Base-by-base conservation (phyloP, 306 rosid genomes). In the Cercis canadensis region DNA sequence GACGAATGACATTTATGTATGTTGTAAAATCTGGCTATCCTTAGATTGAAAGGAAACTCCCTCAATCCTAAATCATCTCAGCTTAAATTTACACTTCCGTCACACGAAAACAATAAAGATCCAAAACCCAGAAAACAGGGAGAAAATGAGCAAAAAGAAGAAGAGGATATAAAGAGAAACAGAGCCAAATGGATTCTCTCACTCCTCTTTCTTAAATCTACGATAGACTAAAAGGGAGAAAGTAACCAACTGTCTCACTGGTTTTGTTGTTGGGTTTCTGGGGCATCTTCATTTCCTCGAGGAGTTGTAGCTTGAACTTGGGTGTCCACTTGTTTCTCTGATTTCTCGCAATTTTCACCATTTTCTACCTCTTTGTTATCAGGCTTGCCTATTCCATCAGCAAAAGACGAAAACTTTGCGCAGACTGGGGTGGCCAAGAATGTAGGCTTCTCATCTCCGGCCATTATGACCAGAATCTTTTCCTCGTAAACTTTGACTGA, bases 381-480 rank as follows among this genome's bases (percentile, higher is more conserved):
- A 11, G 13, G 46, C 13, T 65, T 67, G 18, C 10, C 67, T 5
- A 1, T 34, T 9, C 18, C 74, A 18, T 47, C 50, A 0, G 33
- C 32, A 2, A 79, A 43, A 61, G 78, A 49, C 0, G 75, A 51
- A 0, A 32, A 24, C 32, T 82, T 86, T 1, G 90, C 53, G 32
- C 47, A 62, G 3, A 66, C 81, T 4, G 96, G 97, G 15, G 97
- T 87, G 77, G 99, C 99, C 60, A 94, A 79, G 80, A 76, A 89
- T 0, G 91, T 83, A 8, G 99, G 96, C n/a, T 57, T 84, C 5
- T 78, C 50, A 16, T 94, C 86, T 15, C 97, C 99, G 0, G 99
- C 99, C 99, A 94, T 91, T 10, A 91, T 87, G 32, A 94, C 99
- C 64, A 91, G 81, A 67, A 87, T 15, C 64, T 91, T 91, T 47